These are phyloP conservation scores for Fusarium buxicola DNA, from an alignment of 2,329 filamentous ascomycete species.

Conservation along the genomic window DNA sequence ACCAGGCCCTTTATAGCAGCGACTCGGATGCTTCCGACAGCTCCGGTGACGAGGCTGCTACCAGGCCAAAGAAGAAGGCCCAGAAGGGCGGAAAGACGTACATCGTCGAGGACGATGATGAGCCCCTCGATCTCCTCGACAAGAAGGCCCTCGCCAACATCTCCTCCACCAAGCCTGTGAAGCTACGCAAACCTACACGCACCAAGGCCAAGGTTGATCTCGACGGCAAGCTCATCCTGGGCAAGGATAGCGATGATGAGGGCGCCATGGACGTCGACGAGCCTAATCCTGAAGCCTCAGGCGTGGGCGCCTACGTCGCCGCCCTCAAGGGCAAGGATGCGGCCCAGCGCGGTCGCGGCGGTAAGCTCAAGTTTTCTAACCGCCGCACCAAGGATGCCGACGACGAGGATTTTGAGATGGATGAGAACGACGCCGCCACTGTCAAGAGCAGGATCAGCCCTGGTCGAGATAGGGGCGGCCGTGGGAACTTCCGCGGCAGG, in stretches of 20 bases:
- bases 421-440: slow-evolving; percentile 62
- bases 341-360: slow-evolving; percentile 72
- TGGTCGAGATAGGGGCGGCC: slow-evolving; percentile 53
- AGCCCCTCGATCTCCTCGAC: slow-evolving; percentile 93
- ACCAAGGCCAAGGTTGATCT: slow-evolving; percentile 76
- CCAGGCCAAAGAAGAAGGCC: slow-evolving; percentile 57
- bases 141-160: slow-evolving; percentile 91
- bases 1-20: slow-evolving; percentile 93
- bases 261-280: slow-evolving; percentile 73
- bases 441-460: slow-evolving; percentile 63
- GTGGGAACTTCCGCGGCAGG: slow-evolving; percentile 48
- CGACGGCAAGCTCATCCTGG: slow-evolving; percentile 85
- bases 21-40: slow-evolving; percentile 68
- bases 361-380: slow-evolving; percentile 79
- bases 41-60: slow-evolving; percentile 68
- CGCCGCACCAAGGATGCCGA: slow-evolving; percentile 61
- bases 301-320: slow-evolving; percentile 76
- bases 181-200: slow-evolving; percentile 66
- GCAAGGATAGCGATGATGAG: slow-evolving; percentile 64
- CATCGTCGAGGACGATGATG: slow-evolving; percentile 94
- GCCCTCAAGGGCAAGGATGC: slow-evolving; percentile 76
- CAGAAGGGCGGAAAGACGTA: slow-evolving; percentile 78
- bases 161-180: slow-evolving; percentile 85
- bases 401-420: slow-evolving; percentile 65
- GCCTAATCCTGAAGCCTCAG: slow-evolving; percentile 66